Base-by-base conservation (phyloP, 345 rosid genomes). In the Anacardium occidentale region DNA sequence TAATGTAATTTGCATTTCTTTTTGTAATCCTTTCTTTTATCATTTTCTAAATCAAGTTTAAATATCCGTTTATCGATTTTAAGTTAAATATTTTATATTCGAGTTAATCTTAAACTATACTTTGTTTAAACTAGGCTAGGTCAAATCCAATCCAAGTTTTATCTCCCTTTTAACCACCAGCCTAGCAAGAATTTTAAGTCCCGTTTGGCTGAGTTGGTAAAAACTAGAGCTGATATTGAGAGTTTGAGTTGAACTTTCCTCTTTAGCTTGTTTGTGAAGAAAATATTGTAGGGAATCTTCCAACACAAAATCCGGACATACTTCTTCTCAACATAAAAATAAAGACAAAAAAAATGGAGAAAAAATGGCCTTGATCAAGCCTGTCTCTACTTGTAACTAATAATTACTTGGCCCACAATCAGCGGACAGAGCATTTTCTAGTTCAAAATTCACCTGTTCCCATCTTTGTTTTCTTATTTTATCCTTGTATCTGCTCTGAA, bases 391-490 rank as follows among this genome's bases (percentile, higher is more conserved):
- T 47, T 53, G 60, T 1, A 50, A 67, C 52, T 10, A 3, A 26
- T 18, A 53, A 32, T 53, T 2, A 7, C 7, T 9, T 20, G 72
- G 29, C 51, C 69, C 51, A 54, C 51, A 5, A 37, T 37, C 13
- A 15, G 62, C 15, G 52, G 22, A 20, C 53, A 62, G n/a, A 59
- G 74, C 57, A 45, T 59, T 58, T 70, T 18, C 20, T 7, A 24
- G 57, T 20, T 37, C 37, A 29, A 13, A 24, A 22, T 21, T 70
- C 37, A 78, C 42, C 73, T 66, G 50, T 75, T 72, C 74, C 45
- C 37, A 15, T 24, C 15, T 26, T 64, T 72, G 74, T 70, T 67
- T 63, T 0, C 9, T n/a, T n/a, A n/a, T n/a, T n/a, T n/a, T n/a
- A n/a, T n/a, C n/a, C n/a, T 47, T 32, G 2, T 7, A 9, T 18